Evolutionary conservation across 495 filamentous ascomycete genomes (phyloP), one percentile per base, ranked within the genome.

Genomic region (Arthonia radiata): DNA sequence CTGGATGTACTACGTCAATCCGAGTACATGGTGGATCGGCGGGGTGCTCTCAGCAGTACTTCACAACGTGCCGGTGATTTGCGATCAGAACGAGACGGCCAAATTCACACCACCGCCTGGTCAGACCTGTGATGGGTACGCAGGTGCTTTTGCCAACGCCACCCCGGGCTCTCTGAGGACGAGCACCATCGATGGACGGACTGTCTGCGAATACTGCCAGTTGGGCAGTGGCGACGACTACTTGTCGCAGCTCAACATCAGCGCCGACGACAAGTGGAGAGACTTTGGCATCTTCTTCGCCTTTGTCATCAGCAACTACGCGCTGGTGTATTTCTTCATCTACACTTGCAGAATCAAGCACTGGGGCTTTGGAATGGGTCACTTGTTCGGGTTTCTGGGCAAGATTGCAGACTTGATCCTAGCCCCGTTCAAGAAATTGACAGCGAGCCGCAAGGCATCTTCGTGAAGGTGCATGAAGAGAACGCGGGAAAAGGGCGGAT

Each of bases 271-370:
- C 17, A 72, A 74, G 52, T 79, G 74, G 73, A 41, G 59, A 24
- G 61, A 79, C 40, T 75, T 80, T 39, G 78, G 74, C 2, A 72
- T 83, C 30, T 81, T 81, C 53, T 28, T 77, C 18, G 64, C 59
- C 1, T 82, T 81, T 46, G 69, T 69, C 16, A 54, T 81, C 13
- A 67, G 61, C 28, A 83, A 83, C 39, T 83, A 71, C 67, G 40
- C 51, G 21, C 54, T 83, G 24, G 71, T 89, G 0, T 83, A 81
- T 46, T 82, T 89, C 53, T 78, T 89, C 33, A 63, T 83, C 28
- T 86, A 75, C 43, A 72, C 71, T 1, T 64, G 79, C 3, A 54
- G 75, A 11, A 61, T 86, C 25, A 59, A 59, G 33, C 61, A 69
- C 4, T 79, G 71, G 73, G 61, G 49, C 6, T 81, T 81, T 37